phyloP scores from a whole-genome alignment of 768 basidiomycete genomes.

The Mycena rosella region DNA sequence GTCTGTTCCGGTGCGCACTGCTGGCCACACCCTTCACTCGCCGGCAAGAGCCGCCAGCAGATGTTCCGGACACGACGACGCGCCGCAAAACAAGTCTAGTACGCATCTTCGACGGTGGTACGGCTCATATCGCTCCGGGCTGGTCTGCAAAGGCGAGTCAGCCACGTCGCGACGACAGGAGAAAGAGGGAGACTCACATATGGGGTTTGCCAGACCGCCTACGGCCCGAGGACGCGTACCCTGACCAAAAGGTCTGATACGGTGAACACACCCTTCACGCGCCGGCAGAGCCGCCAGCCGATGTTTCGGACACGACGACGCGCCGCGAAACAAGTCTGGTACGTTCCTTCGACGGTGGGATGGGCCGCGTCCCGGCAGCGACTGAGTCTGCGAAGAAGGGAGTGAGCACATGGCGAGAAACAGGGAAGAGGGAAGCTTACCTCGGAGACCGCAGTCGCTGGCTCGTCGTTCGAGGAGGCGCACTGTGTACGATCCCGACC shows the following conservation, averaged over 20 bases:
- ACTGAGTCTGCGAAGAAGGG: background rate
- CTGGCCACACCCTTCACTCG: constrained; percentile 7
- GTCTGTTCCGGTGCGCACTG: constrained; percentile 6
- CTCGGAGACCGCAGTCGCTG: background rate
- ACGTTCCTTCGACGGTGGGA: background rate
- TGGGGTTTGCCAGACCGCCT: too few relatives aligned
- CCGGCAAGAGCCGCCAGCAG: background rate
- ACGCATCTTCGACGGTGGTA: background rate
- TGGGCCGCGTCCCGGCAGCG: background rate
- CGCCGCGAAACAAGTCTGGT: background rate
- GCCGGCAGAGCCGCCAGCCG: background rate
- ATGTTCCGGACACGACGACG: background rate
- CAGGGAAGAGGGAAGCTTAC: background rate
- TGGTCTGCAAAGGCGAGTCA: background rate
- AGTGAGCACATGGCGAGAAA: constrained; percentile 1
- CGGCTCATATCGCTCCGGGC: background rate
- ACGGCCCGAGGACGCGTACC: background rate
- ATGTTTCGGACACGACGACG: background rate
- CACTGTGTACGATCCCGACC: background rate
- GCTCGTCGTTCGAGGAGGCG: constrained; percentile 4
- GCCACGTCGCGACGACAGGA: background rate
- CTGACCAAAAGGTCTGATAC: background rate
- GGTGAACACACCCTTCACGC: background rate
- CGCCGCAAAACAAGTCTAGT: background rate
- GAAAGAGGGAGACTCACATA: background rate